A percentile compares a stretch with the other conserved stretches of the same genome.
phyloP scores from a whole-genome alignment of 2,329 filamentous ascomycete genomes.

The Microthyrium microscopicum region DNA sequence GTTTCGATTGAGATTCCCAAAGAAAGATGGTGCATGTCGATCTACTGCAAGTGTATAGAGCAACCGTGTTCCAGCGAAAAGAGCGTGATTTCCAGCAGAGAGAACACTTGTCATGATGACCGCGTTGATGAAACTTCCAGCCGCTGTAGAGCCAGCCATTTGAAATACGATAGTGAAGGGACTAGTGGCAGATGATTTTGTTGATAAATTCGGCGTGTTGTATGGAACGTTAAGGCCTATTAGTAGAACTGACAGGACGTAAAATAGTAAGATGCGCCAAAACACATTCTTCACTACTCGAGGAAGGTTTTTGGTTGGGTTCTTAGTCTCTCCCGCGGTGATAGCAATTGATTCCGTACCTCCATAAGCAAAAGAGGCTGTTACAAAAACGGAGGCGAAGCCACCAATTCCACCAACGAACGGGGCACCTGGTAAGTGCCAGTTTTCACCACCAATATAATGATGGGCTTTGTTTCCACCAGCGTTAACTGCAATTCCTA shows the following conservation, averaged over 20 bases:
- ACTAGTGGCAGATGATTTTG: constrained; percentile 42
- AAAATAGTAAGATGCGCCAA: constrained; percentile 71
- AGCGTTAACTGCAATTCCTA: constrained; percentile 72
- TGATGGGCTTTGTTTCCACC: constrained; percentile 47
- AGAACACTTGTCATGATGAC: constrained; percentile 83
- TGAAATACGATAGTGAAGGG: constrained; percentile 88
- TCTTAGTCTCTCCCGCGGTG: constrained; percentile 59
- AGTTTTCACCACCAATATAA: constrained; percentile 68
- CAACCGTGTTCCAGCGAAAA: constrained; percentile 39
- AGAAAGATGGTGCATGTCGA: constrained; percentile 38
- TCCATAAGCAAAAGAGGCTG: constrained; percentile 57
- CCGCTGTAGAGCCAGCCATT: constrained; percentile 61
- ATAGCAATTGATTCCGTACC: constrained; percentile 63
- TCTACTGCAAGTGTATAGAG: constrained; percentile 41
- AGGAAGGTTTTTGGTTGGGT: constrained; percentile 65
- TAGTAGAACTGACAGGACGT: constrained; percentile 64
- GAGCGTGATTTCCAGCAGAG: constrained; percentile 63
- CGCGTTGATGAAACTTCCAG: constrained; percentile 84
- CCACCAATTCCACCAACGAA: constrained; percentile 73
- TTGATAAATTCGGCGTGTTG: constrained; percentile 45
- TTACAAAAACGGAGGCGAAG: constrained; percentile 62
- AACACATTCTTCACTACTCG: constrained; percentile 87
- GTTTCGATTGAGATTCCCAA: constrained; percentile 33
- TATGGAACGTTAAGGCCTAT: constrained; percentile 73
- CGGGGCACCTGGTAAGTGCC: constrained; percentile 51